Base-by-base conservation (phyloP, 2,329 filamentous ascomycete genomes). In the Ceratocystis huliohia region DNA sequence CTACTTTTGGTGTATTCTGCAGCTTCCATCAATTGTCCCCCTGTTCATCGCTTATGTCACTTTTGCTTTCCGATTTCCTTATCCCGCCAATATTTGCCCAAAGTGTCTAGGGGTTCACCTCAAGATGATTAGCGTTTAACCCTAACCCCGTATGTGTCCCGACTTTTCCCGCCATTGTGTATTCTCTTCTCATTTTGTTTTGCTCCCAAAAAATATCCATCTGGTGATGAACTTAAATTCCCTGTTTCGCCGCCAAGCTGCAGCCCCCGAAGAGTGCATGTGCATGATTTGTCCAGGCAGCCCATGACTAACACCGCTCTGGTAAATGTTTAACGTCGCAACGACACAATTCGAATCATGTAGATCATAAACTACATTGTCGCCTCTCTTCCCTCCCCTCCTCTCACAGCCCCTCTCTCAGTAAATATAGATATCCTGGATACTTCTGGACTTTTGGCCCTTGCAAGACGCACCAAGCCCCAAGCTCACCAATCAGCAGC, bases 371-470 rank as follows among this genome's bases (percentile, higher is more conserved):
- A 15, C 53, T 33, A 6, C 13, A 10, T n/a, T 30, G 13, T 56
- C 13, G 8, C 13, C 50, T 25, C 20, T 25, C 25, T 8, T 25
- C 50, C 13, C 50, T 22, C 22, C 48, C 48, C 48, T 53, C n/a
- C 48, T 56, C 20, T 4, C n/a, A 13, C 50, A 28, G 22, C 6
- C 20, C 20, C 20, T 56, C 50, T 30, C 50, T 41, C 37, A 5
- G 37, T 3, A 48, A 22, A n/a, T 0, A 48, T 48, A 53, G 22
- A 22, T 15, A 37, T 59, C 56, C 15, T 30, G n/a, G 56, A 59
- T 37, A 59, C 56, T 37, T 59, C 56, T 59, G 56, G 30, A 28
- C 56, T 59, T 59, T 59, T 59, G 56, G 56, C 56, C 56, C 56
- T 59, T 37, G 28, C 5, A 37, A n/a, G 15, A 59, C 33, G 15